These are phyloP conservation scores for Gossypium raimondii DNA, from an alignment of 345 rosid species.

Conservation along the genomic window DNA sequence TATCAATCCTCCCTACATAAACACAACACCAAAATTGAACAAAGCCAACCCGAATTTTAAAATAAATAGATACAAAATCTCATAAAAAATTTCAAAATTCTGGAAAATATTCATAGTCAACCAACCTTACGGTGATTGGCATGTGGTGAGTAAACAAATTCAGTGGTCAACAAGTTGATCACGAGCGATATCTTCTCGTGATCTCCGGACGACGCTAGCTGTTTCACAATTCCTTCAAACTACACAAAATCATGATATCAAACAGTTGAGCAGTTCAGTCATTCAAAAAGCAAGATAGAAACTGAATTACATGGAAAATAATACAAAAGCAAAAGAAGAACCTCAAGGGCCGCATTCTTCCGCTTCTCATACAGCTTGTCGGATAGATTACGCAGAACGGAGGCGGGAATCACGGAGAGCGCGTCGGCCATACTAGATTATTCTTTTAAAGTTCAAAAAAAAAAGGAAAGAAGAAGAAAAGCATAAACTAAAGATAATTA, in stretches of 20 bases:
- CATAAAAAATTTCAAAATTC: neutral
- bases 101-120: neutral
- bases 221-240: conserved; percentile 93
- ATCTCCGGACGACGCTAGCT: conserved; percentile 63
- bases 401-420: conserved; percentile 53
- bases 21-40: conserved; percentile 3
- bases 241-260: conserved; percentile 23
- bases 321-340: conserved; percentile 12
- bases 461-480: neutral
- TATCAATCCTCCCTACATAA: conserved; percentile 82
- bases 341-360: conserved; percentile 97
- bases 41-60: neutral
- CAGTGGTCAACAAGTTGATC: conserved; percentile 65
- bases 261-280: neutral
- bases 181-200: conserved; percentile 90
- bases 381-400: conserved; percentile 80
- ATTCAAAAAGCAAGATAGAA: conserved; percentile 20
- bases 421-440: conserved; percentile 65
- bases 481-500: no score
- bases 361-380: conserved; percentile 99
- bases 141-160: conserved; percentile 72
- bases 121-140: conserved; percentile 91
- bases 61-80: conserved; percentile 11
- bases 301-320: conserved; percentile 7
- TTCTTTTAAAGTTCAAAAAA: neutral